Percentiles rank a stretch among this genome's conserved stretches.
phyloP scores from a whole-genome alignment of 75 land plant genomes.

The Azolla pinnata region DNA sequence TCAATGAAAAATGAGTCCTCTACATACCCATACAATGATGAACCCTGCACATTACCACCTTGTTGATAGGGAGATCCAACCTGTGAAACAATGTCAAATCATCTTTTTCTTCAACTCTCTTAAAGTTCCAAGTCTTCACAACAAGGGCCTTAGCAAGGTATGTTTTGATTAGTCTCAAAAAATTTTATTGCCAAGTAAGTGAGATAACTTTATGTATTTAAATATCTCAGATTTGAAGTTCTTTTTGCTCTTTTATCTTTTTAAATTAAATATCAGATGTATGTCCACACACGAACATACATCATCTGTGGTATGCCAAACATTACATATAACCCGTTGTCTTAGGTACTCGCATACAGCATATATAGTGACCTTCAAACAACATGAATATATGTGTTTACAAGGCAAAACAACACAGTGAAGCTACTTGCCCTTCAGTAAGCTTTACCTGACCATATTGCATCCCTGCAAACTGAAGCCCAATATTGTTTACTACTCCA shows the following conservation, averaged over 20 bases:
- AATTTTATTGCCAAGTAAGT: too few relatives aligned
- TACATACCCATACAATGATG: not conserved
- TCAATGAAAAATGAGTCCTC: not conserved
- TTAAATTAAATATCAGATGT: not conserved
- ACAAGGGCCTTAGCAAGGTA: too few relatives aligned
- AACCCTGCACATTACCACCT: not conserved
- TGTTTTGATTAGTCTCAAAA: too few relatives aligned
- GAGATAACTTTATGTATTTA: too few relatives aligned
- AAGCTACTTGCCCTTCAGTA: not conserved
- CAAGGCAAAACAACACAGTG: not conserved
- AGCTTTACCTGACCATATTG: constrained; percentile 12
- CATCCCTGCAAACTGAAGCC: constrained; percentile 13
- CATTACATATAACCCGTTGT: not conserved
- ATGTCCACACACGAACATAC: not conserved
- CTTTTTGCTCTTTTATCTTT: too few relatives aligned
- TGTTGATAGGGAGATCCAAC: not conserved
- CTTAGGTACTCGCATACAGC: not conserved
- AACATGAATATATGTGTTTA: not conserved
- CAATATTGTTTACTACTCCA: not conserved
- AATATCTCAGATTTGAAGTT: too few relatives aligned
- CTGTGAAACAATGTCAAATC: too few relatives aligned
- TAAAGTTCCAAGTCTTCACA: too few relatives aligned
- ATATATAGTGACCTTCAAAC: not conserved
- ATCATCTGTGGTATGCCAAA: not conserved
- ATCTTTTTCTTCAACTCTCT: too few relatives aligned